Base-by-base conservation (phyloP, 169 alveolate genomes). In the Cryptosporidium felis region DNA sequence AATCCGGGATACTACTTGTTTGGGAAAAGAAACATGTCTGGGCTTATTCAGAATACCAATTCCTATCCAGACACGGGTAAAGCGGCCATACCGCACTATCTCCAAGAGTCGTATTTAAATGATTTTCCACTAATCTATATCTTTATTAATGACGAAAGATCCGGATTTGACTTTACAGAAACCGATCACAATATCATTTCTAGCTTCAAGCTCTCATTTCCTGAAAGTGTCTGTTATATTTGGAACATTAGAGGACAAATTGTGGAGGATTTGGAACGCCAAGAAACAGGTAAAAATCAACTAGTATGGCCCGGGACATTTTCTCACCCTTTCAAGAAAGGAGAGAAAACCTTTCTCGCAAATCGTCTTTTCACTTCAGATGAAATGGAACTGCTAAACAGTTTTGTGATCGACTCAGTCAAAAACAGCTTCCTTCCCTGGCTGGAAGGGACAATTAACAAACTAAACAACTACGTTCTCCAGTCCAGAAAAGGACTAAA, bases 401-500 rank as follows among this genome's bases (percentile, higher is more conserved):
- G 85, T 36, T 53, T 74, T 74, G 56, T 74, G 9, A 53, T 74
- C 38, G 67, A 56, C 18, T 74, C 74, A 6, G 38, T 74, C 34
- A 74, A 49, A 21, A 74, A 74, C 23, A 47, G 9, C 59, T 74
- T 74, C 23, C 42, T 74, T 40, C 67, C 67, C 28, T 74, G 85
- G 85, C 44, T 74, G 8, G 74, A 74, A 74, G 61, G 10, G 6
- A 74, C 85, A 1, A 74, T 74, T 18, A 74, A 74, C 42, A 74
- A 59, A 74, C 60, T 74, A n/a, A 36, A 49, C 32, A 74, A 74
- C 42, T 28, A 32, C 18, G 85, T 74, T 4, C 51, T 36, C 28
- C 85, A 74, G 42, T 74, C 85, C 12, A 74, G 85, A 53, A 74
- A 74, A 32, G 85, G 85, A n/a, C 26, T 74, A 0, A 74, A 74